Evolutionary conservation across 2,329 filamentous ascomycete species (phyloP), one percentile per base, ranked within the genome.

Genomic region (Cercospora sp.): DNA sequence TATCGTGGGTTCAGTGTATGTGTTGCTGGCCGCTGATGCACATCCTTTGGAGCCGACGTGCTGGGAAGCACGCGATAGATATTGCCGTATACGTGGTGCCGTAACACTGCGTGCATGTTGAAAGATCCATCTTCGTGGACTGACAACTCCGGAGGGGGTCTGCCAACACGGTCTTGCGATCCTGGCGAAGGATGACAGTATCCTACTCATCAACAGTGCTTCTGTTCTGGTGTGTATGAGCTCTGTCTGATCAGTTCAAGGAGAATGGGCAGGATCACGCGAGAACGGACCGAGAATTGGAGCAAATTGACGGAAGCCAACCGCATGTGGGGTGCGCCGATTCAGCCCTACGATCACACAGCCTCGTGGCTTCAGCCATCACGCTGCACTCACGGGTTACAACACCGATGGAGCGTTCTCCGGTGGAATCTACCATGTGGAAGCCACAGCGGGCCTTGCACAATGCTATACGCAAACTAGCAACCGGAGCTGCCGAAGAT

Each of bases 1-100:
- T 63, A 99, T 97, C 1, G 94, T 98, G 1, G 77, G 70, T 21
- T 77, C 73, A 3, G 60, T 62, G 57, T 58, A 51, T n/a, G 12
- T n/a, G 5, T 16, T 28, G 21, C 62, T 28, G 21, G 45, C 26
- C 16, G 13, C 18, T 43, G 62, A 64, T 57, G 62, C 45, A 45
- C 32, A 34, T n/a, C 30, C 9, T 59, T 26, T 62, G 12, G 5
- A 24, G 32, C 26, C 21, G 32, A 26, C 7, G 60, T 62, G 60
- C 16, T 62, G 16, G 18, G 26, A 45, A 30, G 8, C 12, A 9
- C 32, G 37, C 26, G 24, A 24, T 30, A 10, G 13, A 7, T 3
- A 21, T 58, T 12, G 55, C 13, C 18, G 16, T 13, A 6, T 57
- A 24, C 53, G 26, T 24, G 9, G 24, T 18, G n/a, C 1, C 49